Conservation (phyloP, 2,329 filamentous ascomycete species). For the Fusarium sp. region DNA sequence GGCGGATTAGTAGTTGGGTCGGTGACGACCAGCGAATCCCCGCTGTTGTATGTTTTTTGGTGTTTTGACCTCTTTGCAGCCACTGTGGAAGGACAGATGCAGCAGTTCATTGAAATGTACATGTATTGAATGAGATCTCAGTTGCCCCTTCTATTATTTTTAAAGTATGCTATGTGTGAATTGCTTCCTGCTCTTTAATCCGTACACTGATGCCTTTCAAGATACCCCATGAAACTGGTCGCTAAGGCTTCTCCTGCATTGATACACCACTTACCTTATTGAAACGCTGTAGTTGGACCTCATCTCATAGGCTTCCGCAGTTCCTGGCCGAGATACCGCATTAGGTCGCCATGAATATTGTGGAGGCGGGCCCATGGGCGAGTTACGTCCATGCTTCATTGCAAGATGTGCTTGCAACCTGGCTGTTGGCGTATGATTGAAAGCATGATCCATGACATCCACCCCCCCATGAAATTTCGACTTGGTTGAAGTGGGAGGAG, state of each 20-base stretch:
- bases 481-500: constrained; percentile 40
- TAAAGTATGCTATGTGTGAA: not conserved
- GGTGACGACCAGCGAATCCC: not conserved
- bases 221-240: not conserved
- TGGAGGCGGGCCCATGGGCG: constrained; percentile 21
- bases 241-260: no score
- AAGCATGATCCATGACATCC: constrained; percentile 39
- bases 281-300: constrained; percentile 7
- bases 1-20: not conserved
- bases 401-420: constrained; percentile 45
- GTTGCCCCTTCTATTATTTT: not conserved
- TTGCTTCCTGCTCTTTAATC: not conserved
- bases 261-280: not conserved
- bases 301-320: constrained; percentile 50
- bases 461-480: constrained; percentile 41
- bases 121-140: not conserved
- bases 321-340: constrained; percentile 52
- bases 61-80: not conserved
- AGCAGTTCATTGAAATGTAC: not conserved
- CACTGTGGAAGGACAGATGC: not conserved
- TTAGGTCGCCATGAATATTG: constrained; percentile 30
- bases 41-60: not conserved
- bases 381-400: constrained; percentile 26
- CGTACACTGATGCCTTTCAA: not conserved
- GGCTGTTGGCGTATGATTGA: constrained; percentile 39